A percentile compares a stretch with the other conserved stretches of the same genome.
Conservation (phyloP, 176 grass and related monocot species). For the Eleusine indica region DNA sequence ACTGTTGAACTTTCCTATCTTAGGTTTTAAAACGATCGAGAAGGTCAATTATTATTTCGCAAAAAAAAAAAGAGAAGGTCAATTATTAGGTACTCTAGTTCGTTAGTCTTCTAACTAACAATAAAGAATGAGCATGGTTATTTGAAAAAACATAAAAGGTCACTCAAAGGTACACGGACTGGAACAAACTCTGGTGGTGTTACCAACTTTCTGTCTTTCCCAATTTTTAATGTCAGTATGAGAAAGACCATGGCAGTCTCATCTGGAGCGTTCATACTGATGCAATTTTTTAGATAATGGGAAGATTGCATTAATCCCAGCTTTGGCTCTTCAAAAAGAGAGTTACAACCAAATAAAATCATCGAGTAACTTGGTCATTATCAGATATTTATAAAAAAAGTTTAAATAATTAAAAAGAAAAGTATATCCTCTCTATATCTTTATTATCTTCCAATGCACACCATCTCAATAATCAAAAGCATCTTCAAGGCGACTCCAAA, state of each 20-base stretch:
- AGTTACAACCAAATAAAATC: too few species aligned
- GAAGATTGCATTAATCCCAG: too few species aligned
- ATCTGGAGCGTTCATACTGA: background rate
- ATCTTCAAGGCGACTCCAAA: too few species aligned
- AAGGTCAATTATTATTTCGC: background rate
- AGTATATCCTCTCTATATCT: too few species aligned
- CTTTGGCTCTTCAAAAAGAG: too few species aligned
- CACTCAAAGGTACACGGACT: slow-evolving; percentile 33
- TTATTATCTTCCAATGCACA: too few species aligned
- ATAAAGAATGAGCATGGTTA: slow-evolving; percentile 3
- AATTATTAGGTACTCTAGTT: background rate
- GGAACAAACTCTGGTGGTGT: background rate
- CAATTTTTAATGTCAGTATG: background rate
- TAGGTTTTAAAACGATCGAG: background rate
- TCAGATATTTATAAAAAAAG: too few species aligned
- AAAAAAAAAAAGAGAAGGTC: background rate
- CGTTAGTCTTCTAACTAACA: background rate
- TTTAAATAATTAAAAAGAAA: too few species aligned
- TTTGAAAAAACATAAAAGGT: slow-evolving; percentile 18
- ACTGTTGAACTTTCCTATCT: background rate
- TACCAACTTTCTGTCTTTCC: background rate
- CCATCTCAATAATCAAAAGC: too few species aligned
- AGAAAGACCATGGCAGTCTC: background rate
- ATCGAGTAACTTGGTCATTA: too few species aligned
- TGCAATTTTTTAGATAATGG: too few species aligned